Conservation (phyloP, 1,139 yeast species). For the Lodderomyces metapsilosis region DNA sequence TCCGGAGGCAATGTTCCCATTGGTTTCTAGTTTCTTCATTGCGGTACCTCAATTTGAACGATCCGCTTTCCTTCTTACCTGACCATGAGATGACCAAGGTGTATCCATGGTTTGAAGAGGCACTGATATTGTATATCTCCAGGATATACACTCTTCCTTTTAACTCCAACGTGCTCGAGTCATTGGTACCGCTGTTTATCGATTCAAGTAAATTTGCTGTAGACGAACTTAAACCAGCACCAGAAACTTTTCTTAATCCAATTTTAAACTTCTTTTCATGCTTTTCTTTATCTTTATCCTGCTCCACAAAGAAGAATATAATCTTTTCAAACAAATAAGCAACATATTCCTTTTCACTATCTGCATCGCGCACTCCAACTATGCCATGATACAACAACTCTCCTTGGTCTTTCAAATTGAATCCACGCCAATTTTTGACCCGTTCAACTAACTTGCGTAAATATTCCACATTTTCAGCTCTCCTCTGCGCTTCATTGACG, state of each 20-base stretch:
- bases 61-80: constrained; percentile 74
- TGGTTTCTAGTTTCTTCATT: constrained; percentile 70
- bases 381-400: constrained; percentile 76
- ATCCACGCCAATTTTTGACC: constrained; percentile 94
- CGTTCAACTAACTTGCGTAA: constrained; percentile 68
- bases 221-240: constrained; percentile 25
- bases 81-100: constrained; percentile 74
- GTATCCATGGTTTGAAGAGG: constrained; percentile 37
- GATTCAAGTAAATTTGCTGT: constrained; percentile 39
- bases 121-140: constrained; percentile 57
- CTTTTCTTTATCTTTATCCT: constrained; percentile 22
- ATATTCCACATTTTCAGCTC: constrained; percentile 80
- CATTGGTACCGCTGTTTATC: constrained; percentile 28
- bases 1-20: constrained; percentile 63
- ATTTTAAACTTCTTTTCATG: constrained; percentile 26
- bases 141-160: constrained; percentile 71
- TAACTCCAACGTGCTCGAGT: constrained; percentile 46
- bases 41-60: constrained; percentile 65
- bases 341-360: constrained; percentile 82
- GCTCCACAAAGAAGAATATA: constrained; percentile 71
- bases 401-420: constrained; percentile 78
- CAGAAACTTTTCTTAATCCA: constrained; percentile 44
- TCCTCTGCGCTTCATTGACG: constrained; percentile 92
- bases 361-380: constrained; percentile 74
- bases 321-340: constrained; percentile 88